Base-by-base conservation (phyloP, 345 rosid species). In the Bruguiera parviflora region DNA sequence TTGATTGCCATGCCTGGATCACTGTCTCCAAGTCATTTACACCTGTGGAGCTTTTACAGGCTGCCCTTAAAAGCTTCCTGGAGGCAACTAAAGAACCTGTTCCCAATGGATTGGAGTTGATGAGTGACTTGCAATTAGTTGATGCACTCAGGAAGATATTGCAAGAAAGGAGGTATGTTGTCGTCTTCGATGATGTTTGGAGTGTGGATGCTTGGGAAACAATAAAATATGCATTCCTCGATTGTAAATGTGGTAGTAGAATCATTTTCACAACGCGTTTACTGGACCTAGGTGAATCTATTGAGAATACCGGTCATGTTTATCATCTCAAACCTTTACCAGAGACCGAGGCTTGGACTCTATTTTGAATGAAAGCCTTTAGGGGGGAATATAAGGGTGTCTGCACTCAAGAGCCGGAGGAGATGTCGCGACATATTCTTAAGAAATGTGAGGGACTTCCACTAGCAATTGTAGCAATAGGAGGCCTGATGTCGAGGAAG, bases 391-490 rank as follows among this genome's bases (percentile, higher is more conserved):
- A 19, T 8, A n/a, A n/a, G 6, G 61, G 52, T 29, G 64, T 37
- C n/a, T 69, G 58, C 19, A 53, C 72, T 28, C 52, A 6, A 18
- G 63, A 56, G 21, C 31, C 57, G 71, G 63, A 57, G 24, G 53
- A 31, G 11, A 21, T 67, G 15, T 67, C 63, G 21, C 49, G 21
- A 39, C 18, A 33, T 11, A 59, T 49, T 19, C 13, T 60, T 27
- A 58, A 49, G 58, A 69, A 49, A 35, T 69, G 72, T 13, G 65
- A 47, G 31, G 72, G 72, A 28, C 65, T 69, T 25, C 72, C 72
- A 19, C 72, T 69, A 19, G 65, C 72, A 59, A 27, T 69, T 49
- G 65, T 59, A 28, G 27, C 64, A 16, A 60, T 69, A 2, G 65
- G 65, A 11, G 65, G 65, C 39, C 29, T 69, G 1, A 13, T 69